These are phyloP conservation scores for Talaromyces marneffei DNA, from an alignment of 2,329 filamentous ascomycete genomes.

Conservation along the genomic window DNA sequence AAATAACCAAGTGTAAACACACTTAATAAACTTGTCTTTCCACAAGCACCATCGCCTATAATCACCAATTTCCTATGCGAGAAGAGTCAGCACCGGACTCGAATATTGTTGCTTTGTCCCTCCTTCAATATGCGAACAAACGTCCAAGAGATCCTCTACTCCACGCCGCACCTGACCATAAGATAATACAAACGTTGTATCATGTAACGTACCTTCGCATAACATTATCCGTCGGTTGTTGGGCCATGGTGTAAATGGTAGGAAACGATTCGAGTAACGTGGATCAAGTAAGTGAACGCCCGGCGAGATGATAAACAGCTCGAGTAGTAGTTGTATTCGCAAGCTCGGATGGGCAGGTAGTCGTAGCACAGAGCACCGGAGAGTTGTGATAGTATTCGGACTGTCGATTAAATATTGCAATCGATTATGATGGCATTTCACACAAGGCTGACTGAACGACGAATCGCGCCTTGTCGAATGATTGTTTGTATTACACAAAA, in stretches of 20 bases:
- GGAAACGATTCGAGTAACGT: not conserved
- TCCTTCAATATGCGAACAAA: not conserved
- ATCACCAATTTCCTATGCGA: slow-evolving; percentile 80
- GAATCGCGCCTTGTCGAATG: not conserved
- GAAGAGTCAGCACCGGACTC: slow-evolving; percentile 15
- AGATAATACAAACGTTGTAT: not conserved
- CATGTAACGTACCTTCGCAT: slow-evolving; percentile 51
- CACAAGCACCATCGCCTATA: slow-evolving; percentile 94
- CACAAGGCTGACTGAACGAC: not conserved
- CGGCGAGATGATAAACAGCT: not conserved
- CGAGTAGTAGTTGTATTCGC: not conserved
- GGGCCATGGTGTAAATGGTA: slow-evolving; percentile 27
- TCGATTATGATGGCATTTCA: not conserved
- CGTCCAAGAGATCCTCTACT: not conserved
- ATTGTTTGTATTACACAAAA: not conserved
- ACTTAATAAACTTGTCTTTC: slow-evolving; percentile 93
- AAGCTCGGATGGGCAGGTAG: not conserved
- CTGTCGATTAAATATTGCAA: not conserved
- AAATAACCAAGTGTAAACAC: slow-evolving; percentile 98
- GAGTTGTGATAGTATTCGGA: not conserved
- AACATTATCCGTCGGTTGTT: slow-evolving; percentile 38
- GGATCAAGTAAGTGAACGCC: not conserved
- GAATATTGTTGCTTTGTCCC: not conserved
- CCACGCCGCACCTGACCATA: not conserved
- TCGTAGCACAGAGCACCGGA: not conserved